Conservation (phyloP, 2,329 filamentous ascomycete species). For the Alternaria sp. region DNA sequence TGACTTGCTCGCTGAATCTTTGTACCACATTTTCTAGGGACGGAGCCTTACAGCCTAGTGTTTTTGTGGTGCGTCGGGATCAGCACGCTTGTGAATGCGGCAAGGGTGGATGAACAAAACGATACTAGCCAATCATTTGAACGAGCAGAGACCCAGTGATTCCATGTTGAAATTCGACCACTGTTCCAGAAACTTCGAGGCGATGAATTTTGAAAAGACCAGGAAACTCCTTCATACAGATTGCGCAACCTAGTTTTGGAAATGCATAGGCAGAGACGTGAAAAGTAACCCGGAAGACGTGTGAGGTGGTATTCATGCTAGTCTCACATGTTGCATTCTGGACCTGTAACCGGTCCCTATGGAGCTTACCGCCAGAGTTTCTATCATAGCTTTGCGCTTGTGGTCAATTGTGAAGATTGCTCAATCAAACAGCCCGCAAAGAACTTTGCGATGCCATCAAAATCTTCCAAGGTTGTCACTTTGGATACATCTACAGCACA, state of each 20-base stretch:
- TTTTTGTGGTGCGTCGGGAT: too few relatives aligned
- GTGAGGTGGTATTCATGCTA: neutral
- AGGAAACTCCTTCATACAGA: neutral
- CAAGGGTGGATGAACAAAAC: neutral
- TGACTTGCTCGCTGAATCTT: too few relatives aligned
- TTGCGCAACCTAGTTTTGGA: neutral
- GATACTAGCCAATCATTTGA: neutral
- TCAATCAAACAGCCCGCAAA: conserved; percentile 33
- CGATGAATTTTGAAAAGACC: neutral
- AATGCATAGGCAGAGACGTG: neutral
- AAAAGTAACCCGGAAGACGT: neutral
- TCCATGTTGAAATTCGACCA: too few relatives aligned
- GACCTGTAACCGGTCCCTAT: neutral
- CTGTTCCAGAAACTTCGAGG: neutral
- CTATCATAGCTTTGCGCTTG: conserved; percentile 1
- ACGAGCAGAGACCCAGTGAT: neutral
- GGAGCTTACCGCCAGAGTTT: neutral
- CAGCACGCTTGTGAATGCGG: too few relatives aligned
- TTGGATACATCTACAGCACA: conserved; percentile 40
- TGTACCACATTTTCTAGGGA: too few relatives aligned
- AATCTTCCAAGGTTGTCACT: conserved; percentile 34
- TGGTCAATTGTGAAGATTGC: neutral
- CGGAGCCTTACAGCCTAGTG: too few relatives aligned
- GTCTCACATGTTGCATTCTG: neutral
- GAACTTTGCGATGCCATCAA: conserved; percentile 32